Evolutionary conservation across 805 yeast species (phyloP), one percentile per base, ranked within the genome.

Genomic region (Candida pini): DNA sequence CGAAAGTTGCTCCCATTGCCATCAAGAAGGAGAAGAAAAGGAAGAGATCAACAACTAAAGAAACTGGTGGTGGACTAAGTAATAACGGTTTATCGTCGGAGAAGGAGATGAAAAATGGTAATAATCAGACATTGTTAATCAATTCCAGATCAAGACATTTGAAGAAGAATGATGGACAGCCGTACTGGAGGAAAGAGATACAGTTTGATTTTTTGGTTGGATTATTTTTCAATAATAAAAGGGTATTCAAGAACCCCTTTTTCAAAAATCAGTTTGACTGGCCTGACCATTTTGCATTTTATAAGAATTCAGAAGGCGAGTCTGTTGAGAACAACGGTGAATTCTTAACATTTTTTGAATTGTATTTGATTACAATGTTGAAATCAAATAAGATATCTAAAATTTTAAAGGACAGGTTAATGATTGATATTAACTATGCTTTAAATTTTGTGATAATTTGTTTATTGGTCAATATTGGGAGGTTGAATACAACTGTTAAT

Each of bases 401-500:
- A 48, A 76, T 90, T 4, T 66, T 90, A 34, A 76, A 86, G 40
- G 96, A 88, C 44, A 73, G 94, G 41, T 62, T 90, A 24, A 76
- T 86, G 69, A 80, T 87, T 23, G 66, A 61, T 39, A 52, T 60
- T 18, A 51, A 54, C 29, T 61, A 60, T 36, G 58, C 65, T 3
- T 37, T 61, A 28, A 60, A 60, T 31, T 60, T 61, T 38, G 48
- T 56, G 8, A 52, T 60, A 9, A 47, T 60, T 16, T 87, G 96
- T 44, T 60, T 90, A 25, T 66, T 90, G 40, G 97, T 90, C 13
- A 90, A 90, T 53, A 77, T 89, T 35, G 97, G 97, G 8, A 69
- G 97, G 42, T 77, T 90, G 78, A 90, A 90, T 63, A 90, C 98
- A 2, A 90, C 97, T 3, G 80, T 90, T 34, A 90, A 90, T 60